Evolutionary conservation across 2,329 filamentous ascomycete species (phyloP), one percentile per base, ranked within the genome.

Genomic region (Claviceps sp.): DNA sequence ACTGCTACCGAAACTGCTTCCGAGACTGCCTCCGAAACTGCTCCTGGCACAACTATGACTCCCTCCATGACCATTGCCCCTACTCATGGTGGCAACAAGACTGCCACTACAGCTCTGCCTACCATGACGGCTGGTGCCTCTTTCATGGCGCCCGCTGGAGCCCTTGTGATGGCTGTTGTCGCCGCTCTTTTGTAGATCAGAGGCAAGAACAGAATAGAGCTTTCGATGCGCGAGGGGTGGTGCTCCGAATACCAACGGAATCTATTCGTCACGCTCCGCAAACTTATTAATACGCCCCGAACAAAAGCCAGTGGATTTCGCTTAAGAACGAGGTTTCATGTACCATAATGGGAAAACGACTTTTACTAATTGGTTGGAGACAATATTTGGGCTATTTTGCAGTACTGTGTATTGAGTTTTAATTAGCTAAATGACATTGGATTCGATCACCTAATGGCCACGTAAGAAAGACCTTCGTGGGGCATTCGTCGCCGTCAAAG

Each of bases 91-190:
- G 48, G 46, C 46, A 45, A 43, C 40, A 44, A 47, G 11, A 50
- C 48, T 37, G n/a, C 47, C 20, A 34, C 53, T 24, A 38, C 13
- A 34, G 37, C 37, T 7, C 22, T 47, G n/a, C 52, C 57, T 11
- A 16, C 45, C 37, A 44, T 56, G 47, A 55, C 56, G 2, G 56
- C 55, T 13, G 56, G 56, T 37, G 56, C 56, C 40, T 46, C 56
- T 37, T 20, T 55, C 44, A 20, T 56, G 37, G 56, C 55, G 3
- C 56, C 56, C 16, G 55, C 55, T 13, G 56, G 56, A 24, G 55
- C 49, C 18, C 37, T 58, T 37, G 56, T 46, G 50, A 48, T 58
- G 50, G 56, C 56, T 46, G 50, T 55, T 11, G 54, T 48, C 41
- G 56, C 51, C 22, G 53, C 50, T 45, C 47, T 54, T 20, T 22